phyloP scores from a whole-genome alignment of 2,329 filamentous ascomycete genomes.

The Lasiodiplodia gonubiensis region DNA sequence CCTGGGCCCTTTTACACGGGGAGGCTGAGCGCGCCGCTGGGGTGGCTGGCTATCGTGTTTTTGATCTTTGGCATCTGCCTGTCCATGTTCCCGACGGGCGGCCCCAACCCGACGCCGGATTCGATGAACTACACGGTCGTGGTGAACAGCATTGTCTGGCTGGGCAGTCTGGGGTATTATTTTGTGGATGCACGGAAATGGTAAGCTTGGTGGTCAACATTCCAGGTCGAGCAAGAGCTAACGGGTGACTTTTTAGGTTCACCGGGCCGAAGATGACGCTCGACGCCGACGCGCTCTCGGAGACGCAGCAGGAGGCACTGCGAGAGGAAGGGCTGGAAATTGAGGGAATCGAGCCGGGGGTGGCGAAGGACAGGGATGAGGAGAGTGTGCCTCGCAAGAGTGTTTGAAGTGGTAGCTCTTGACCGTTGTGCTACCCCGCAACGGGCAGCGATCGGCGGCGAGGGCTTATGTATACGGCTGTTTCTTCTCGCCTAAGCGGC shows the following conservation, averaged over 20 bases:
- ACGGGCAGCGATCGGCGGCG: background rate
- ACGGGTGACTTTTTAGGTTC: conserved; percentile 42
- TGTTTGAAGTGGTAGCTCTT: background rate
- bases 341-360: conserved; percentile 28
- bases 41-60: conserved; percentile 60
- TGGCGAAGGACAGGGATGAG: background rate
- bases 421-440: conserved; percentile 5
- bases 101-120: conserved; percentile 57
- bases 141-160: conserved; percentile 65
- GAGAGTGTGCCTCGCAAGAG: background rate
- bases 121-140: conserved; percentile 70
- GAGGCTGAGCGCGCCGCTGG: conserved; percentile 58
- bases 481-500: background rate
- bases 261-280: conserved; percentile 65
- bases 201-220: no score
- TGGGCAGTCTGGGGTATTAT: conserved; percentile 62
- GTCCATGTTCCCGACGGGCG: conserved; percentile 64
- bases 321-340: conserved; percentile 34
- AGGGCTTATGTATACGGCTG: background rate
- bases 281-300: conserved; percentile 39
- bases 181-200: conserved; percentile 63
- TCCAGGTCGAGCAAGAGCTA: conserved; percentile 1
- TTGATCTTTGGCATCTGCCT: conserved; percentile 62
- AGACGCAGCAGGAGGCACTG: conserved; percentile 36
- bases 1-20: conserved; percentile 67